Evolutionary conservation across 208 protist species (phyloP), one percentile per base, ranked within the genome.

Genomic region (Vickermania ingenoplastis): DNA sequence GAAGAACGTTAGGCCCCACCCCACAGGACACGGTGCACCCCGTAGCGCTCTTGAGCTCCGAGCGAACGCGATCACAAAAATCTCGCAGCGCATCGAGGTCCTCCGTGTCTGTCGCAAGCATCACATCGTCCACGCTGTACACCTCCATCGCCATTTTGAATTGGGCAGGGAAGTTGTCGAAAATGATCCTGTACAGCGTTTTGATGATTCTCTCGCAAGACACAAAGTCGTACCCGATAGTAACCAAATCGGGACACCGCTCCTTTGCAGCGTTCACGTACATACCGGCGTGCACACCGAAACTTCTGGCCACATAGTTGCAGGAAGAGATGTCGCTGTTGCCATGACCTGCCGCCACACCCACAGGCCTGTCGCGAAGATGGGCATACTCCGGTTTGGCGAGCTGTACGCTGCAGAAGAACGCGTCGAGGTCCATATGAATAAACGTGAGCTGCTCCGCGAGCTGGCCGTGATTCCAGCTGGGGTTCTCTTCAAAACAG

Each of bases 361-460:
- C 92, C 3, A 97, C 82, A 0, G 95, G 95, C 61, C 77, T 22
- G 5, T 78, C 57, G 3, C 59, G 75, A 21, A 97, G 67, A 36
- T 83, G 77, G 4, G 86, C 86, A 66, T 94, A 69, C 31, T 90
- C 81, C 2, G 73, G 70, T 67, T 92, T 95, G 45, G 77, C 76
- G 3, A 96, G 73, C 24, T 83, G 86, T 49, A 97, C 86, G 13
- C 81, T 92, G 64, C 89, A 95, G 69, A 98, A 98, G 65, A 97
- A 98, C 36, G 91, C 94, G 64, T 98, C 95, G 89, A 97, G 94
- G 73, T 97, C 94, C 17, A 97, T 41, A 66, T 97, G 94, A 1
- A 89, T 57, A 52, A 96, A 88, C 0, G 75, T 61, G 7, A 61
- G 61, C 57, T 94, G 86, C 51, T 68, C 63, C 17, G 50, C 53